Evolutionary conservation across 768 basidiomycete genomes (phyloP).

Genomic region (Megacollybia marginata): DNA sequence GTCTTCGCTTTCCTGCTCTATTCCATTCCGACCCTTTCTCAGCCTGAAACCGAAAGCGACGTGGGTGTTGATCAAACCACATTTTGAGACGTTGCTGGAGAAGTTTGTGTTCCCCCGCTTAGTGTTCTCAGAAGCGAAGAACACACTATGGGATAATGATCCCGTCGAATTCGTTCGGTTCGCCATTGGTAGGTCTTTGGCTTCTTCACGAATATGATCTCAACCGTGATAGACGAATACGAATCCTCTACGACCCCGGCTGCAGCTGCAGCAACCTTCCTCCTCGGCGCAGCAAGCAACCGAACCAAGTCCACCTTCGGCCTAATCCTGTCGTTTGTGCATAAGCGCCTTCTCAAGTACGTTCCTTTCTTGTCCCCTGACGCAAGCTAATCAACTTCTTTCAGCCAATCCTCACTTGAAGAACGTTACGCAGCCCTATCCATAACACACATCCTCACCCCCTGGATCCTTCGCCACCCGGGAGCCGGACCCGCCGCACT

Average conservation of each 20-base stretch:
- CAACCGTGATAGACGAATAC: constrained; percentile 65
- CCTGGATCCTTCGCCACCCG: constrained; percentile 80
- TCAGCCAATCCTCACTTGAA: constrained; percentile 32
- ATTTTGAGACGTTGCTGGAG: constrained; percentile 61
- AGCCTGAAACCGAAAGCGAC: constrained; percentile 94
- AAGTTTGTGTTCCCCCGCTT: constrained; percentile 83
- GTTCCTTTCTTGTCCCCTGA: too few relatives aligned
- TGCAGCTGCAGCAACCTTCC: constrained; percentile 73
- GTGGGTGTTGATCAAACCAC: constrained; percentile 82
- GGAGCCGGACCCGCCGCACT: constrained; percentile 62
- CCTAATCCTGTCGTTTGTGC: constrained; percentile 73
- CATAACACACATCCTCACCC: constrained; percentile 69
- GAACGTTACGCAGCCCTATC: constrained; percentile 83
- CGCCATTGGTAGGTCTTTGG: constrained; percentile 55
- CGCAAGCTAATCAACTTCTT: not conserved
- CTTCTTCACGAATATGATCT: too few relatives aligned
- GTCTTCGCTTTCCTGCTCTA: constrained; percentile 14
- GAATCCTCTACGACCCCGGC: constrained; percentile 73
- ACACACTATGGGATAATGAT: constrained; percentile 72
- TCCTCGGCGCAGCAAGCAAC: constrained; percentile 70
- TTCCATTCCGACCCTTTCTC: not conserved
- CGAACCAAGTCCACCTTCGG: constrained; percentile 79
- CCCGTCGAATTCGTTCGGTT: constrained; percentile 77
- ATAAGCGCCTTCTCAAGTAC: constrained; percentile 60
- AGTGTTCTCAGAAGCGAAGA: constrained; percentile 62